Evolutionary conservation across 805 yeast species (phyloP), one percentile per base, ranked within the genome.

Genomic region (Blastobotrys americana): DNA sequence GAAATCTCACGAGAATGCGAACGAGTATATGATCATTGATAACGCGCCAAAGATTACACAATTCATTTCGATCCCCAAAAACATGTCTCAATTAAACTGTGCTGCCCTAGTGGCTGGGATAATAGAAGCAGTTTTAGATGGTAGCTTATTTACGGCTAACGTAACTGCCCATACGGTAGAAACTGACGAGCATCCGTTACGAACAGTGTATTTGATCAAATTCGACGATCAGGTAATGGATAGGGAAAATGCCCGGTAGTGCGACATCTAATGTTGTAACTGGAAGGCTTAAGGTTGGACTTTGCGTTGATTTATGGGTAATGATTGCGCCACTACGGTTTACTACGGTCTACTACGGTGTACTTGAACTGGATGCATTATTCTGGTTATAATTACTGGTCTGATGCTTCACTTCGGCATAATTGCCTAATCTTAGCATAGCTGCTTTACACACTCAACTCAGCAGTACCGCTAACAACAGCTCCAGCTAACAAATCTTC

Each of bases 111-210:
- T 81, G 1, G 95, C 95, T 0, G 96, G 96, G 0, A 73, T 87
- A 13, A 72, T 86, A 34, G 95, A 87, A 60, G 95, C 94, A 0
- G 79, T 86, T 1, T 66, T 87, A 46, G 93, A 84, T 55, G 70
- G 82, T 3, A 70, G 85, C 1, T 79, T 78, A 50, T 85, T 85
- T 57, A 78, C 73, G 44, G 88, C 90, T 10, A 70, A 67, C 38
- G 95, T 87, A 5, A 76, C 84, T n/a, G 95, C 96, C 1, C 95
- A 87, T 57, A 72, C 81, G 0, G 85, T 80, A 15, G 83, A 84
- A 1, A 63, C 71, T 2, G 82, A 74, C 2, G 74, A 70, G 3
- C 58, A 55, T 25, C 87, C 90, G 0, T 62, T 72, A 47, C 65
- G 86, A 47, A 86, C 96, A 0, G 89, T 87, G 0, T 86, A 80